Conservation (phyloP, 192 early-diverging fungal species). For the Umbelopsis ramanniana region DNA sequence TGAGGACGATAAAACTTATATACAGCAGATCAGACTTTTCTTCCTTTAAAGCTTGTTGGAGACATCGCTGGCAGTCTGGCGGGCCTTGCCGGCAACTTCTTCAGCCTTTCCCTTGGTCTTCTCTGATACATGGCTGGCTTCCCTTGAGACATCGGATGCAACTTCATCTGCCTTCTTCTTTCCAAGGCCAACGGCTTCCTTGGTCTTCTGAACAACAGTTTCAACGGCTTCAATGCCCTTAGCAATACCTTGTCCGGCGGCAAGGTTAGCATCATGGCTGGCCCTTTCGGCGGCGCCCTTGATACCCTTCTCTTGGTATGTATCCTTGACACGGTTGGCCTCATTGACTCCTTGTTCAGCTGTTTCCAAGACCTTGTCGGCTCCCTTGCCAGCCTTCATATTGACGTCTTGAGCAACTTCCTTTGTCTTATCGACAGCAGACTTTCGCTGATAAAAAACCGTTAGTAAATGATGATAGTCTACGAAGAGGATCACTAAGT, state of each 20-base stretch:
- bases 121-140: constrained; percentile 14
- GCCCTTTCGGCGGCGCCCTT: constrained; percentile 19
- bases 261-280: constrained; percentile 26
- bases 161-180: constrained; percentile 24
- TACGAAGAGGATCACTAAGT: background rate
- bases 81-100: constrained; percentile 10
- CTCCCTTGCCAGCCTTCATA: constrained; percentile 32
- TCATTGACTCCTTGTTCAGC: constrained; percentile 16
- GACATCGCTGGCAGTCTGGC: constrained; percentile 2
- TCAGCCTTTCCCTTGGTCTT: constrained; percentile 19
- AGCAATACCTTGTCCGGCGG: constrained; percentile 29
- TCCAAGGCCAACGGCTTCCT: constrained; percentile 27
- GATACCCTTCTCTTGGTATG: constrained; percentile 8
- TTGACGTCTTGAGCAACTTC: constrained; percentile 36
- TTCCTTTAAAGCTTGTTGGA: background rate
- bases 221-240: constrained; percentile 32
- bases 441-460: constrained; percentile 15
- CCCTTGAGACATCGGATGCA: background rate
- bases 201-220: constrained; percentile 28
- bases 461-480: background rate
- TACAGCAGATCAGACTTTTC: background rate
- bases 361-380: constrained; percentile 21
- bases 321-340: background rate
- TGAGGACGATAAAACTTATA: constrained; percentile 5
- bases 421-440: constrained; percentile 26